Conservation (phyloP, 495 filamentous ascomycete species). For the Neurospora sublineolata region DNA sequence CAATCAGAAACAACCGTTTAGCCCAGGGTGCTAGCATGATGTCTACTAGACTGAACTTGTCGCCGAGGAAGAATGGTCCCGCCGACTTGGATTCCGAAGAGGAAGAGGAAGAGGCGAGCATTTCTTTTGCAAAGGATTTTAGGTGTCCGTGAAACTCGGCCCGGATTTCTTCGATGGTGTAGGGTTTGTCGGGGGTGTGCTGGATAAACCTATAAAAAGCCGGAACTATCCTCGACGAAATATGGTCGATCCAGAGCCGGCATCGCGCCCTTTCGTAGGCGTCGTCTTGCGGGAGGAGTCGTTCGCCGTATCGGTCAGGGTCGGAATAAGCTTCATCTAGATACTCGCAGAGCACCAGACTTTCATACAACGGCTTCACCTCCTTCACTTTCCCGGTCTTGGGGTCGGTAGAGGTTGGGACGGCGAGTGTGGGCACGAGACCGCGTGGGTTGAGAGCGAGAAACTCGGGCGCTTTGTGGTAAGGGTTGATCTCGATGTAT, state of each 20-base stretch:
- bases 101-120: constrained; percentile 19
- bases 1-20: constrained; percentile 55
- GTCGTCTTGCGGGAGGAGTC: constrained; percentile 42
- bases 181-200: constrained; percentile 42
- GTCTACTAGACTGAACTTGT: constrained; percentile 46
- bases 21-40: constrained; percentile 56
- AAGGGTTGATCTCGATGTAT: constrained; percentile 64
- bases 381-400: constrained; percentile 16
- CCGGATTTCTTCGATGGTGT: constrained; percentile 30
- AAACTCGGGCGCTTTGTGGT: constrained; percentile 52
- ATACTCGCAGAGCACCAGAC: constrained; percentile 55
- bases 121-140: constrained; percentile 46
- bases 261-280: constrained; percentile 45
- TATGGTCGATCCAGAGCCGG: constrained; percentile 59
- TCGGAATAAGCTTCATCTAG: constrained; percentile 51
- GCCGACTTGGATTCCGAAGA: constrained; percentile 19
- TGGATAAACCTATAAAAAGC: constrained; percentile 55
- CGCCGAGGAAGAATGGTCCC: constrained; percentile 55
- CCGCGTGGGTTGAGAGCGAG: constrained; percentile 57
- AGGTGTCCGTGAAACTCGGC: constrained; percentile 39
- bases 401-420: constrained; percentile 6
- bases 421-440: constrained; percentile 52
- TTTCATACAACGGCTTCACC: constrained; percentile 53
- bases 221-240: constrained; percentile 50
- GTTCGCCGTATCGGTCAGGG: constrained; percentile 16